Evolutionary conservation across 2,329 filamentous ascomycete genomes (phyloP), one percentile per base, ranked within the genome.

Genomic region (Calonectria hawksworthii): DNA sequence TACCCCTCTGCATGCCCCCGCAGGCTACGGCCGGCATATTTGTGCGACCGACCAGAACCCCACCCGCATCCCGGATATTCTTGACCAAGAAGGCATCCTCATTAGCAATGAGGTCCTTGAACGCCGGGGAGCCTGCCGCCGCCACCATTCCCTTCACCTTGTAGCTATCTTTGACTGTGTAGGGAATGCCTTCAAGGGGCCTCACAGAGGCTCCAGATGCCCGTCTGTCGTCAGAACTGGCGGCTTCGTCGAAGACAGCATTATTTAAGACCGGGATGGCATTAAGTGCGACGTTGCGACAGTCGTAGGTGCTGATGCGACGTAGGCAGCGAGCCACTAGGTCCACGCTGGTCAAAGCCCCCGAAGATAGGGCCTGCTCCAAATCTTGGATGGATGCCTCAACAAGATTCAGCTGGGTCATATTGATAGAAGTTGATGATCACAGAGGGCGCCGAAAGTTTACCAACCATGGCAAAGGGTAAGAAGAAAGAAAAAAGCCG

Each of bases 21-120:
- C 87, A 87, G 30, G 90, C 90, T 87, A 91, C 90, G 0, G 90
- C 87, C 3, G 83, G 90, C 87, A 92, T 92, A 18, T 83, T 92
- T 1, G 90, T 91, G 36, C 87, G 86, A 0, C 90, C 91, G 10
- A 83, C 70, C 13, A 83, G 63, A 21, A 83, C 74, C 3, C 73
- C 81, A 1, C 82, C 82, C 2, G 76, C 82, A 14, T 86, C 83
- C 14, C 86, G 84, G 14, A 92, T 82, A 16, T 83, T 82, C 10
- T 84, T 77, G 0, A 90, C 89, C 10, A 87, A 86, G 16, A 88
- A 88, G 8, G 90, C 88, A 79, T 92, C 90, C 50, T 89, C 86
- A 13, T 85, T 88, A 0, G 90, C 87, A 14, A 88, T 78, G 0
- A 92, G 81, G 21, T 87, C 79, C 64, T 86, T 79, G 70, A 92